Base-by-base conservation (phyloP, 2,329 filamentous ascomycete genomes). In the Fusarium clavum region DNA sequence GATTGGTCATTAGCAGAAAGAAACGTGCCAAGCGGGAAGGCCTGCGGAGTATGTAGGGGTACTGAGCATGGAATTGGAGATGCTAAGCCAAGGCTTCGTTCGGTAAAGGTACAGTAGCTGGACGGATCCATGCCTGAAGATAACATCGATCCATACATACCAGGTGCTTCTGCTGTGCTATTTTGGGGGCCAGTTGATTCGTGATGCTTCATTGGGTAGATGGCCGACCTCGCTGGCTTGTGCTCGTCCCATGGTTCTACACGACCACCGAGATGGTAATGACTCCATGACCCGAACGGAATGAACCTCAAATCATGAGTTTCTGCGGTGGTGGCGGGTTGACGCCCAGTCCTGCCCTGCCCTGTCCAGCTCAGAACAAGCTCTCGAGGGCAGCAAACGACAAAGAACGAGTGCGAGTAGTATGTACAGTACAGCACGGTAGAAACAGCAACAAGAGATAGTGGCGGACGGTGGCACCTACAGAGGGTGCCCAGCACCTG, bases 61-160 rank as follows among this genome's bases (percentile, higher is more conserved):
- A 34, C 47, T 53, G 57, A 49, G 49, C 51, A 54, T 54, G 32
- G 32, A 53, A 53, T 64, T 70, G 54, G 58, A 57, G 67, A 68
- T 60, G 47, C 59, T 63, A 27, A 20, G 32, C 47, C 24, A 62
- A 56, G 67, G 41, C 55, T 54, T 57, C 55, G 55, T 64, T 64
- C 55, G 58, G 63, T 53, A 70, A 64, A 55, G 54, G 51, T 51
- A 53, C 49, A 43, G 38, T 43, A 29, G 49, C n/a, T 64, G 52
- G 58, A 68, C 55, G 47, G 67, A 40, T 64, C 62, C 67, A 70
- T 70, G 56, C 57, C 67, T 70, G 48, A 70, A 63, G 67, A 70
- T 57, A 71, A 49, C 67, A 71, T 70, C 68, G 67, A 70, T 70
- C 67, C 68, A 70, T 70, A 58, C 61, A 51, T 56, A 38, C 57